Conservation (phyloP, 352 stramenopile genomes). For the Phytophthora brassicae region DNA sequence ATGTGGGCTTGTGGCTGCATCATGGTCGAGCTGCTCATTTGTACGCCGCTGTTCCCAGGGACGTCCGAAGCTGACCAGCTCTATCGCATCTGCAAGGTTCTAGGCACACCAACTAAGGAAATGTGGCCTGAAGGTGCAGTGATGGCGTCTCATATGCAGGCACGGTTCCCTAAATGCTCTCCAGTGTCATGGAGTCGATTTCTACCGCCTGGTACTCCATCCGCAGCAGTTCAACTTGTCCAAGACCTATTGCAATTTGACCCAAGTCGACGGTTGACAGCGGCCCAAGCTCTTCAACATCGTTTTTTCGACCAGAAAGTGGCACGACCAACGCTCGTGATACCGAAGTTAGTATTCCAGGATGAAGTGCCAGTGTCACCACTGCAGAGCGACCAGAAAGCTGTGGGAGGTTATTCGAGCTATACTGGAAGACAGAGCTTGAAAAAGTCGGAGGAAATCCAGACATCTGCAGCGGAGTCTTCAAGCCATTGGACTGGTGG, state of each 20-base stretch:
- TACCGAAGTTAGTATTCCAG: conserved; percentile 10
- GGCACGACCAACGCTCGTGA: conserved; percentile 41
- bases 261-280: conserved; percentile 84
- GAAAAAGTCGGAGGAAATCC: conserved; percentile 18
- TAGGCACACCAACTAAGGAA: conserved; percentile 88
- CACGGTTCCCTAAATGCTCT: conserved; percentile 90
- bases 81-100: conserved; percentile 93
- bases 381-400: conserved; percentile 21
- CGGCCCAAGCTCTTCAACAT: conserved; percentile 91
- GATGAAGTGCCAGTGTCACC: conserved; percentile 22
- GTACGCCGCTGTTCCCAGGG: conserved; percentile 77
- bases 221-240: conserved; percentile 81
- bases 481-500: conserved; percentile 14
- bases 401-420: conserved; percentile 8
- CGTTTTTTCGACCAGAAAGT: conserved; percentile 89
- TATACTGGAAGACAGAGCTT: conserved; percentile 8
- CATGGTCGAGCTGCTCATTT: conserved; percentile 77
- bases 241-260: conserved; percentile 92
- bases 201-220: conserved; percentile 68
- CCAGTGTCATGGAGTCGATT: conserved; percentile 65
- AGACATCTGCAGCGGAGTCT: background rate
- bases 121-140: conserved; percentile 91
- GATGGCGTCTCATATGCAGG: conserved; percentile 90
- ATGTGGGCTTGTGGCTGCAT: conserved; percentile 85
- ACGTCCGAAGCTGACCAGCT: conserved; percentile 96